A percentile compares a stretch with the other conserved stretches of the same genome.
These are phyloP conservation scores for Kwoniella mangroviensis DNA, from an alignment of 768 basidiomycete species.

Conservation along the genomic window DNA sequence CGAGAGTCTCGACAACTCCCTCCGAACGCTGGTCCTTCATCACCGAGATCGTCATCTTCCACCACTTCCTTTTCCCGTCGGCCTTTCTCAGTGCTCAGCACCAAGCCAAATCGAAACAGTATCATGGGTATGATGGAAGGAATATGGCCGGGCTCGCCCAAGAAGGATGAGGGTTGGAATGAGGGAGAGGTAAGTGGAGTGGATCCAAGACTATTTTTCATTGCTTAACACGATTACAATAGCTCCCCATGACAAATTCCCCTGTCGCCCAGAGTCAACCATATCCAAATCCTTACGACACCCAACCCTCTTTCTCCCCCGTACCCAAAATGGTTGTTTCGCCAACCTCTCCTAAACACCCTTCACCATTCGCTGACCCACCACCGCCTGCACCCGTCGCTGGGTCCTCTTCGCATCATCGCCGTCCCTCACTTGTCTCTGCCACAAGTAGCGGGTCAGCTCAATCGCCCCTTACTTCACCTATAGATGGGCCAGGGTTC, in stretches of 20 bases:
- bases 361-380: slow-evolving; percentile 46
- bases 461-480: slow-evolving; percentile 25
- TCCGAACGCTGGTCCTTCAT: slow-evolving; percentile 18
- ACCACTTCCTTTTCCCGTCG: slow-evolving; percentile 30
- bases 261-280: slow-evolving; percentile 14
- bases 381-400: slow-evolving; percentile 4
- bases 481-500: slow-evolving; percentile 23
- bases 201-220: neutral
- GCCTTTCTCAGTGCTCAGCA: slow-evolving; percentile 29
- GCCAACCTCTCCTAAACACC: slow-evolving; percentile 24
- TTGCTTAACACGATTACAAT: neutral
- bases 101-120: slow-evolving; percentile 29
- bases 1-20: slow-evolving; percentile 36
- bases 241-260: slow-evolving; percentile 21
- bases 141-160: slow-evolving; percentile 31
- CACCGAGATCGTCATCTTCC: slow-evolving; percentile 17
- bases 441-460: slow-evolving; percentile 14
- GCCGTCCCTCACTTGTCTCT: slow-evolving; percentile 23
- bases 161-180: slow-evolving; percentile 19
- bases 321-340: slow-evolving; percentile 39
- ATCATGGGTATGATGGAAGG: slow-evolving; percentile 46
- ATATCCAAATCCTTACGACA: slow-evolving; percentile 37
- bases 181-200: slow-evolving; percentile 28
- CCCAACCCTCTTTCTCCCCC: slow-evolving; percentile 30
- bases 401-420: slow-evolving; percentile 14